phyloP scores from a whole-genome alignment of 2,329 filamentous ascomycete genomes.

The Penicillium sp. region DNA sequence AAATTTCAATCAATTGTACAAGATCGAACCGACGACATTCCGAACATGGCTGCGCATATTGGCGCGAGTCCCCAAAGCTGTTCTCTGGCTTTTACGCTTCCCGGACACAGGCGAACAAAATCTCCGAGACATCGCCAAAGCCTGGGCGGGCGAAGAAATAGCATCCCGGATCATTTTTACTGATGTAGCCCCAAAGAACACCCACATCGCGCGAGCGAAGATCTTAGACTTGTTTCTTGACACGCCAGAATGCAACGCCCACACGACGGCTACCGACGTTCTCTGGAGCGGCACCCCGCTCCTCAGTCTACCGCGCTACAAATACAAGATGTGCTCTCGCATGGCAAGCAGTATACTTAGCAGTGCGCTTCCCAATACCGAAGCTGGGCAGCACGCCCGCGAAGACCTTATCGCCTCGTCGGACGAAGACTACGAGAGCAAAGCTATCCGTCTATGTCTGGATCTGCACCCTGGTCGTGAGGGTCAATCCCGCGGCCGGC shows the following conservation, averaged over 20 bases:
- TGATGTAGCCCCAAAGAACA: conserved; percentile 90
- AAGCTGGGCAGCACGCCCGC: conserved; percentile 64
- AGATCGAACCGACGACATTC: conserved; percentile 97
- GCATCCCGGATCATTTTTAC: conserved; percentile 88
- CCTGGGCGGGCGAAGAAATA: conserved; percentile 82
- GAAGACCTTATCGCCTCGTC: conserved; percentile 70
- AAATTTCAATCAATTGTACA: conserved; percentile 98
- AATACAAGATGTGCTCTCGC: conserved; percentile 98
- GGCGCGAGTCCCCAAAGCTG: conserved; percentile 74
- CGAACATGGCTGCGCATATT: conserved; percentile 93
- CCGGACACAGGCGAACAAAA: conserved; percentile 89
- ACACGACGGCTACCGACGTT: conserved; percentile 94
- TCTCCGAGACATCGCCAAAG: conserved; percentile 70
- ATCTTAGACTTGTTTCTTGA: conserved; percentile 94
- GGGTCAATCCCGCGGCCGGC: conserved; percentile 52
- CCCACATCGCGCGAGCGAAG: conserved; percentile 86
- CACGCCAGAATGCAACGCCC: conserved; percentile 95
- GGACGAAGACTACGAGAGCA: conserved; percentile 80
- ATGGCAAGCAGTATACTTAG: conserved; percentile 95
- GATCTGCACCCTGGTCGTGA: conserved; percentile 53
- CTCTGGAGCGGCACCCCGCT: conserved; percentile 94
- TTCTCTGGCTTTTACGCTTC: conserved; percentile 95
- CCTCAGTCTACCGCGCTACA: conserved; percentile 82
- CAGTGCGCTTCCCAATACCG: conserved; percentile 73
- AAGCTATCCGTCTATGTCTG: conserved; percentile 64